Evolutionary conservation across 2,329 filamentous ascomycete species (phyloP), one percentile per base, ranked within the genome.

Genomic region (Rhynchosporium graminicola): DNA sequence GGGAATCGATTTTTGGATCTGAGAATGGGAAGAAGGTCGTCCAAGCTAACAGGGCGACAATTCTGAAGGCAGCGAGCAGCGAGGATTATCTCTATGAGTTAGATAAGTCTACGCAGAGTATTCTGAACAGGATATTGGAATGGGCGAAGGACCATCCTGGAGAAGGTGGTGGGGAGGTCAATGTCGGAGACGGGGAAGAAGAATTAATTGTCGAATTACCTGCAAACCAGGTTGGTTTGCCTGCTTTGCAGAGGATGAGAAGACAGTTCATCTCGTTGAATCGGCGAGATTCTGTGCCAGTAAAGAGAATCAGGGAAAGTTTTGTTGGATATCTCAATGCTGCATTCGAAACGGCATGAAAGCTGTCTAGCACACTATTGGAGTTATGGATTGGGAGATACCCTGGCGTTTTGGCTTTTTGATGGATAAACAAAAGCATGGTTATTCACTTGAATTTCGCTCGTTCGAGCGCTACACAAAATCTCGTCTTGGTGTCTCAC

Each of bases 181-280:
- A 65, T 63, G 57, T 67, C 60, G 69, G 63, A 12, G 69, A 71
- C 15, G 69, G 65, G 20, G 65, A 63, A 13, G 81, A 85, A 1
- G 80, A 82, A 15, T 75, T 87, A 61, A 76, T 82, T 1, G 80
- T 95, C 28, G 82, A 87, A 67, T 77, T 95, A 56, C 90, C 91
- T 0, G 77, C 79, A 9, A 85, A 83, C 64, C 86, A 84, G 65
- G 77, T 92, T 56, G 87, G 87, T 0, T 73, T 95, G 48, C 87
- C 91, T 8, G 89, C 92, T 73, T 77, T 96, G 68, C 91, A 96
- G 77, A 82, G 91, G 66, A 78, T 93, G 69, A 81, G 91, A 63
- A 82, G 91, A 70, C 90, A 92, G 55, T 96, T 91, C 76, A 87
- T 94, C 69, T 83, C 82, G 4, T 75, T 96, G 74, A 93, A 93